Evolutionary conservation across 192 early-diverging fungal genomes (phyloP), one percentile per base, ranked within the genome.

Genomic region (Podila verticillata): DNA sequence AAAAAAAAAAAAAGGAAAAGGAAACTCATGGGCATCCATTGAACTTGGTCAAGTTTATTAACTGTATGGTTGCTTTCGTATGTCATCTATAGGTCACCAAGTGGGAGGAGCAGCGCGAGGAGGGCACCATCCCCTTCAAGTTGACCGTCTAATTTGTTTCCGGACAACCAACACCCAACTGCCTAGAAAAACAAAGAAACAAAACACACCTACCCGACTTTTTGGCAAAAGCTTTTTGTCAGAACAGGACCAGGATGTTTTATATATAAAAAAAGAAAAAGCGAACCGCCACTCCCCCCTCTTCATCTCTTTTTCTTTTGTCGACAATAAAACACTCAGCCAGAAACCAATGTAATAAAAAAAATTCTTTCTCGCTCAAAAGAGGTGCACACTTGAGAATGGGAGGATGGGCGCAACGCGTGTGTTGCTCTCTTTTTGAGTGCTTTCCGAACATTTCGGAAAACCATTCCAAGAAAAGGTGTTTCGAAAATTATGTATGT

Each of bases 71-170:
- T 51, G 48, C 6, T 17, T 20, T 51, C 48, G 3, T 51, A n/a
- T 51, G 48, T 51, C 12, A 30, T 7, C 26, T 26, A 3, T 58
- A 60, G 58, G 30, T 60, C 30, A 30, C 58, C 58, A 60, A 60
- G 58, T 60, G 58, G 58, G 58, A 60, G 58, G 58, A 60, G 58
- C 28, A 60, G 58, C 58, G 58, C 26, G 58, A 60, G 58, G 58
- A 60, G 58, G 58, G 58, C 29, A 60, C 26, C 28, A 31, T 60
- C 28, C 58, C 58, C 30, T 60, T 60, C 58, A 60, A 60, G 58
- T 3, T 60, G 58, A 60, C 58, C 58, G 30, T 60, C 26, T 54
- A 54, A 54, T 22, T 54, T 47, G 44, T n/a, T 54, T 2, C 24
- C 51, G 24, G n/a, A n/a, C n/a, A n/a, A n/a, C n/a, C 51, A 24